Percentiles rank a stretch among this genome's conserved stretches.
Evolutionary conservation across 225 moss, liverwort and hornwort genomes (phyloP).

Genomic region (Sphagnum tenellum): DNA sequence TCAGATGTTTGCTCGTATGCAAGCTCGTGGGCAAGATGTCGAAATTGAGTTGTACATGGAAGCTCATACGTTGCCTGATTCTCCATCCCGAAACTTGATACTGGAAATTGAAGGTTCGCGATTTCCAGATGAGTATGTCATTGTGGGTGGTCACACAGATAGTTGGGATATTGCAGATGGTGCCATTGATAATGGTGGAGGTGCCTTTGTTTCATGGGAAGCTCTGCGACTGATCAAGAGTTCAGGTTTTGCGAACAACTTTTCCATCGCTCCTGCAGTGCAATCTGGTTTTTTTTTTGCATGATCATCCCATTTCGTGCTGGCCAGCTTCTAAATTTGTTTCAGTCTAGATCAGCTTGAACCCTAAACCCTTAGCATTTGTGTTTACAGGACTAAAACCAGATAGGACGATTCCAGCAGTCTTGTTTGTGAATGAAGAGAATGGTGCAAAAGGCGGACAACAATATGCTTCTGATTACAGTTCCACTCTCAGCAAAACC

Average conservation of each 20-base stretch:
- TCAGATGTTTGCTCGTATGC: constrained; percentile 67
- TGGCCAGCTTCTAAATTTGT: no score
- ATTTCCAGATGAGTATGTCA: constrained; percentile 57
- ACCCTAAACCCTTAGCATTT: no score
- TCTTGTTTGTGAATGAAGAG: constrained; percentile 84
- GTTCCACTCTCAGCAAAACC: constrained; percentile 36
- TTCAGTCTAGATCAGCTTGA: no score
- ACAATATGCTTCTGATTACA: constrained; percentile 54
- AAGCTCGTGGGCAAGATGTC: constrained; percentile 54
- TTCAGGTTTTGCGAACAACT: neutral
- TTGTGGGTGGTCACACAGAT: constrained; percentile 79
- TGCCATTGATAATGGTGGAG: constrained; percentile 91
- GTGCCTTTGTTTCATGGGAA: constrained; percentile 75
- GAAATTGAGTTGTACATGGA: constrained; percentile 81
- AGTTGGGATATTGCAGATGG: constrained; percentile 90
- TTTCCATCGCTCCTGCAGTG: no score
- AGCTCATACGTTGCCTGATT: constrained; percentile 58
- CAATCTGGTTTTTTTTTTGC: neutral
- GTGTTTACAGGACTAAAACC: constrained; percentile 22
- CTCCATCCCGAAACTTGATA: constrained; percentile 61
- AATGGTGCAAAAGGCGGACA: constrained; percentile 64
- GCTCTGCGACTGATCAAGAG: constrained; percentile 29
- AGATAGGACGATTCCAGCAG: constrained; percentile 57
- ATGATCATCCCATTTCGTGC: no score
- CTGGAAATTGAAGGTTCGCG: constrained; percentile 52